Evolutionary conservation across 176 grass and related monocot species (phyloP).

Genomic region (Elaeis guineensis): DNA sequence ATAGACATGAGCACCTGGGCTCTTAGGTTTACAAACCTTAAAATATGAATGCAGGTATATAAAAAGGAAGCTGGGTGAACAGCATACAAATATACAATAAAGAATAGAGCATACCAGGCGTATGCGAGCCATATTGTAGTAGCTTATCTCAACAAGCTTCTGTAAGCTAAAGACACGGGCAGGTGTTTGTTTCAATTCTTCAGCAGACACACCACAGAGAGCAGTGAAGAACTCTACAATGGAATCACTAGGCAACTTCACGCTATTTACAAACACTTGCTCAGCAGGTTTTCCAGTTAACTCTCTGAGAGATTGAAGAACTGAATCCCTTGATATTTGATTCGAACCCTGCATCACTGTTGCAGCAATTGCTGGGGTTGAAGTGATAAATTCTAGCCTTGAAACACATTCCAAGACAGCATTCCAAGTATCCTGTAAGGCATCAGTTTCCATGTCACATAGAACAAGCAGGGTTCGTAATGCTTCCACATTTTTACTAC

Average conservation of each 20-base stretch:
- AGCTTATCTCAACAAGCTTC: constrained; percentile 99
- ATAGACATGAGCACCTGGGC: too few relatives aligned
- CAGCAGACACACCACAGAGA: constrained; percentile 84
- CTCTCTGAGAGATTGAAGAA: constrained; percentile 81
- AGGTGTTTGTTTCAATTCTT: constrained; percentile 95
- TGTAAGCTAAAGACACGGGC: constrained; percentile 95
- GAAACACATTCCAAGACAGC: constrained; percentile 99
- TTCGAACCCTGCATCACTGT: constrained; percentile 96
- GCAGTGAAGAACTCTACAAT: constrained; percentile 95
- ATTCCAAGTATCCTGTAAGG: constrained; percentile 99
- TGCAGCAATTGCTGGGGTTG: constrained; percentile 64
- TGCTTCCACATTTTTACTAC: constrained; percentile 98
- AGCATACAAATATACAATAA: background rate
- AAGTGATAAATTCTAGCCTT: constrained; percentile 92
- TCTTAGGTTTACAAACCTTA: too few relatives aligned
- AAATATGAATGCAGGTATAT: too few relatives aligned
- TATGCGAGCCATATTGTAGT: constrained; percentile 99
- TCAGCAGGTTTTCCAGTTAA: constrained; percentile 90
- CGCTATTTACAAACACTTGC: constrained; percentile 94
- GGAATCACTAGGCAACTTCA: constrained; percentile 91
- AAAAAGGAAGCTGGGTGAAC: too few relatives aligned
- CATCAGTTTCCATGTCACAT: constrained; percentile 80
- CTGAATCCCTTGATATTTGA: constrained; percentile 92
- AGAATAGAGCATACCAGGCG: constrained; percentile 57
- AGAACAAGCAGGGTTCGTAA: constrained; percentile 81